Percentiles rank a stretch among this genome's conserved stretches.
These are phyloP conservation scores for Penicillium paneum DNA, from an alignment of 2,329 filamentous ascomycete genomes.

Conservation along the genomic window DNA sequence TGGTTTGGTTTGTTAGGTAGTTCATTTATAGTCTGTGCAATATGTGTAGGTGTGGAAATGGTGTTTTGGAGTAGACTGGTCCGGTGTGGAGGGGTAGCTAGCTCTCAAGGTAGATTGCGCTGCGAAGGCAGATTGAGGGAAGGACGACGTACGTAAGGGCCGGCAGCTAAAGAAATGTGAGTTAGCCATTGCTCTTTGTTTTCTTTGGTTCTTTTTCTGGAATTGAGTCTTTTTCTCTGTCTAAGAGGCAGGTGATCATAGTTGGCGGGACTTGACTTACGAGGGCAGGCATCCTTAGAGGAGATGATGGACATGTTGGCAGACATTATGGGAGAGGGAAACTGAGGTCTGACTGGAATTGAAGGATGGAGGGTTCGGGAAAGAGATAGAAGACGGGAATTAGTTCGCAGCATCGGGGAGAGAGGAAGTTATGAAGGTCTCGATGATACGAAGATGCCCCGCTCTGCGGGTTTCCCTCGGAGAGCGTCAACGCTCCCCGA, in stretches of 20 bases:
- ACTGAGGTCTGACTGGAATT: constrained; percentile 11
- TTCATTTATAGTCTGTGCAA: not conserved
- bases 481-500: constrained; percentile 8
- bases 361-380: constrained; percentile 11
- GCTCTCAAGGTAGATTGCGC: constrained; percentile 1
- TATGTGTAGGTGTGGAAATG: not conserved
- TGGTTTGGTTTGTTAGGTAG: not conserved
- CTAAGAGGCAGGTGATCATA: not conserved
- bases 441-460: constrained; percentile 12
- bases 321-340: constrained; percentile 31
- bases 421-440: constrained; percentile 3
- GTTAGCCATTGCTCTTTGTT: constrained; percentile 14
- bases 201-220: not conserved
- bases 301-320: constrained; percentile 38
- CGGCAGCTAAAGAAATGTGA: constrained; percentile 31
- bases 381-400: constrained; percentile 24
- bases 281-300: constrained; percentile 46
- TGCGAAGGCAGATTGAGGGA: not conserved
- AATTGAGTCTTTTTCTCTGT: not conserved
- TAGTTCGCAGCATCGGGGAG: constrained; percentile 24
- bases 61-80: not conserved
- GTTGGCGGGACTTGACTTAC: constrained; percentile 33
- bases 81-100: constrained; percentile 1
- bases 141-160: constrained; percentile 42
- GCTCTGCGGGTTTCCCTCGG: constrained; percentile 22